Conservation (phyloP, 345 rosid species). For the Iberis pinnata region DNA sequence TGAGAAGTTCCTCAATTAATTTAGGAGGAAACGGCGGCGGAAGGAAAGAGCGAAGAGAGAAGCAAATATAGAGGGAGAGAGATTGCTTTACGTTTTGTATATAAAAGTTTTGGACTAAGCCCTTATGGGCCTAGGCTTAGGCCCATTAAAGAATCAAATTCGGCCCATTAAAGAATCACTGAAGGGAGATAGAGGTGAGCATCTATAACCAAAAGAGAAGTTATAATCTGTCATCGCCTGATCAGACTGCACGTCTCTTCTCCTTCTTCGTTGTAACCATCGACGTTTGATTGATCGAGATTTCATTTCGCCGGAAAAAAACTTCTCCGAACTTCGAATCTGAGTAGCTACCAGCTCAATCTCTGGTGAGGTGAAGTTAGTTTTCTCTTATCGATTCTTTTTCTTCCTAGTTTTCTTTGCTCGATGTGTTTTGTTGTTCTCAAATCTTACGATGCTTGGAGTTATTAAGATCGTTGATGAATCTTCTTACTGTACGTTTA, state of each 20-base stretch:
- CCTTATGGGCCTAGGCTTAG: constrained; percentile 7
- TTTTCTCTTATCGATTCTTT: constrained; percentile 18
- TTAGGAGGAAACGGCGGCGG: constrained; percentile 32
- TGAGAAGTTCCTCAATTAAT: constrained; percentile 11
- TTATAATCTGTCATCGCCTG: constrained; percentile 33
- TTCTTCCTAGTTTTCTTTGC: constrained; percentile 3
- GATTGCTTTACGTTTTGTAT: background rate
- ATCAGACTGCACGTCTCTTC: constrained; percentile 32
- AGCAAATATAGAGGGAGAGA: background rate
- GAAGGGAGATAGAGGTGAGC: constrained; percentile 12
- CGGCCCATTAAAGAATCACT: too few species aligned
- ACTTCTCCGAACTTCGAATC: constrained; percentile 7
- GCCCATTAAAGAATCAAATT: background rate
- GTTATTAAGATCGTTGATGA: constrained; percentile 14
- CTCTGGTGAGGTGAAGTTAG: constrained; percentile 20
- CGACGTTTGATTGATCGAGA: constrained; percentile 22
- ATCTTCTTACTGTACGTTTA: background rate
- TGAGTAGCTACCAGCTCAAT: constrained; percentile 26
- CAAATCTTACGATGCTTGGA: constrained; percentile 11
- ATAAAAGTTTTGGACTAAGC: background rate
- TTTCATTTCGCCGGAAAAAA: constrained; percentile 22
- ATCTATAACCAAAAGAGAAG: constrained; percentile 6
- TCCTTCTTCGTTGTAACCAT: constrained; percentile 24
- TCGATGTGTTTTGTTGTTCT: constrained; percentile 11
- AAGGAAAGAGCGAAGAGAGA: constrained; percentile 17